Base-by-base conservation (phyloP, 1,284 basidiomycete genomes). In the Exsudoporus floridanus region DNA sequence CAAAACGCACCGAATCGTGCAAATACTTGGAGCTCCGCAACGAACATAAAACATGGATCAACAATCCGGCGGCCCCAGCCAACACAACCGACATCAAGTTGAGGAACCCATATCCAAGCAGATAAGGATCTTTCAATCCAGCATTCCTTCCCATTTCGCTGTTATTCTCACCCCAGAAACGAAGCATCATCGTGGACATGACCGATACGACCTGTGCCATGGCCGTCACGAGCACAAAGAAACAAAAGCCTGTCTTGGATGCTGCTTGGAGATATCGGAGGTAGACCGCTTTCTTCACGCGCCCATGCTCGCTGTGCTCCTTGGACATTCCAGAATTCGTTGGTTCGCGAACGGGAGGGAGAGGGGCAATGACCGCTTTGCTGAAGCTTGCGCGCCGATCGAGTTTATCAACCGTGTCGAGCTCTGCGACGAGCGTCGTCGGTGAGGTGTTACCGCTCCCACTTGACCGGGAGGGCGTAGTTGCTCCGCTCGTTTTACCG, bases 161-260 rank as follows among this genome's bases (percentile, higher is more conserved):
- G 62, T 96, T 96, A 56, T 84, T 80, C 62, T 91, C 84, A 2
- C 87, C 86, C 93, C 92, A 96, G 45, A 79, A 75, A 48, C 90
- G 82, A 16, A 95, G 74, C 48, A 88, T 83, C 42, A 90, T 77
- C 52, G 87, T 93, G 1, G 83, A 81, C 14, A 80, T 57, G 27
- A 89, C 75, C 0, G 77, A 75, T 12, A 76, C 65, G 16, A 70
- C 73, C 64, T 90, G 87, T 50, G 79, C 76, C 28, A 79, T 52
- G 12, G 83, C 55, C 14, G 81, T 83, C 3, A 79, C 75, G 14
- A 87, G 46, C 7, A 94, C 56, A 69, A 92, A 94, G 19, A 85
- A 62, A 14, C 68, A 65, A 60, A 91, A 92, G 2, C 91, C 92
- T 3, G 75, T 61, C 55, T 79, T 83, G 2, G 90, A 92, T 13